Conservation (phyloP, 495 filamentous ascomycete species). For the Podospora bellae-mahoneyi region DNA sequence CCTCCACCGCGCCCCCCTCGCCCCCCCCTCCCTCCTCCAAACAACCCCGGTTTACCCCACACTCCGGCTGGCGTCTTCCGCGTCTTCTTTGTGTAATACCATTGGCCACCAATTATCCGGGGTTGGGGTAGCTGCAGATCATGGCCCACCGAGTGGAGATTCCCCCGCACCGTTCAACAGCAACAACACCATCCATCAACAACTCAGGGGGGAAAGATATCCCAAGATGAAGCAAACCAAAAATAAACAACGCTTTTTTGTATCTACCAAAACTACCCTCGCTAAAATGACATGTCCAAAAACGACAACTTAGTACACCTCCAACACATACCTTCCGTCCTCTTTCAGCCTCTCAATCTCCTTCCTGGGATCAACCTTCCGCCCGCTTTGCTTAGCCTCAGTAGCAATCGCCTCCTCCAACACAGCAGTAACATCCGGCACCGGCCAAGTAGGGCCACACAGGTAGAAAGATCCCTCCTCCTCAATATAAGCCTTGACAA, state of each 20-base stretch:
- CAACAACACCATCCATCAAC: neutral
- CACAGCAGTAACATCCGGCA: slow-evolving; percentile 95
- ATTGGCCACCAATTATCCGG: slow-evolving; percentile 3
- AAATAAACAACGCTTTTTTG: neutral
- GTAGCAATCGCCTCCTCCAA: slow-evolving; percentile 84
- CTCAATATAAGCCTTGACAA: slow-evolving; percentile 83
- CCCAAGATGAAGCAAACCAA: neutral
- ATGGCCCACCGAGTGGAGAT: neutral
- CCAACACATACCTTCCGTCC: slow-evolving; percentile 85
- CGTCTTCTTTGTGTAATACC: neutral
- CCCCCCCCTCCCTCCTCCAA: neutral
- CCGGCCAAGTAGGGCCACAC: slow-evolving; percentile 96
- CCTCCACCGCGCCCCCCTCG: neutral
- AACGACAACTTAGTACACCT: slow-evolving; percentile 69
- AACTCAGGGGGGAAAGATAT: neutral
- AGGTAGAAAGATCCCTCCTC: slow-evolving; percentile 93
- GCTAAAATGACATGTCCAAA: neutral
- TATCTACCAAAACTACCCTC: slow-evolving; percentile 2
- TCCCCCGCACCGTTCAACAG: slow-evolving; percentile 13
- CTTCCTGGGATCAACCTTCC: slow-evolving; percentile 83
- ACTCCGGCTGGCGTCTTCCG: slow-evolving; percentile 18
- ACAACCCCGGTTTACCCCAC: slow-evolving; percentile 13
- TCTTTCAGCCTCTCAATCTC: slow-evolving; percentile 98
- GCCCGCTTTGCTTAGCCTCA: slow-evolving; percentile 65
- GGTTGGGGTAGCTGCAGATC: slow-evolving; percentile 4